phyloP scores from a whole-genome alignment of 352 stramenopile species.

The Globisporangium solare region DNA sequence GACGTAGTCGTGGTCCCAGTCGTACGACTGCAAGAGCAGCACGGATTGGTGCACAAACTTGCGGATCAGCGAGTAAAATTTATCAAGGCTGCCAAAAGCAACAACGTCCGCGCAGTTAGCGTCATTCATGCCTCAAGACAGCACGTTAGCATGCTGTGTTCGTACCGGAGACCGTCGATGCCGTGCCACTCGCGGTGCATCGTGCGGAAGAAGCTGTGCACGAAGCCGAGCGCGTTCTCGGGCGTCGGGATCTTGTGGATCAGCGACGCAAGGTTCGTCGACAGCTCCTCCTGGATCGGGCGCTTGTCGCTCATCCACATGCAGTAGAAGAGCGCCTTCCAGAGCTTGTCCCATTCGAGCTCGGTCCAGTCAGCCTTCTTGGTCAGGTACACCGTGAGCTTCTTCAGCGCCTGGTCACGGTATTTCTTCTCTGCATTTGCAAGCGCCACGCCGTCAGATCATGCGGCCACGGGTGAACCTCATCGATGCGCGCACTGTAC shows the following conservation, averaged over 20 bases:
- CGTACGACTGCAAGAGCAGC: constrained; percentile 45
- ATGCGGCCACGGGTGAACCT: constrained; percentile 5
- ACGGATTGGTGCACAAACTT: constrained; percentile 77
- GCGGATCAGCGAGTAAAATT: constrained; percentile 83
- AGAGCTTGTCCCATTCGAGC: constrained; percentile 86
- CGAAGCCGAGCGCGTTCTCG: constrained; percentile 51
- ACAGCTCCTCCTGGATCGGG: constrained; percentile 72
- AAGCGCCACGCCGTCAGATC: not conserved
- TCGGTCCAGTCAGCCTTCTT: constrained; percentile 62
- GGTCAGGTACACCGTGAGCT: constrained; percentile 68
- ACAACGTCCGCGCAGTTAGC: not conserved
- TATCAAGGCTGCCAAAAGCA: constrained; percentile 45
- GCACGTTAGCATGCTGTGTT: not conserved
- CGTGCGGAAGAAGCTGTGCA: constrained; percentile 79
- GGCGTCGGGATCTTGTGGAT: constrained; percentile 51
- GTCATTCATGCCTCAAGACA: not conserved
- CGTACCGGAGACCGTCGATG: constrained; percentile 64
- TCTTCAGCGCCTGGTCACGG: constrained; percentile 78
- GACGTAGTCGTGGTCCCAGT: constrained; percentile 47
- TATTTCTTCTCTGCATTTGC: constrained; percentile 71
- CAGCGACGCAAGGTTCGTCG: constrained; percentile 53
- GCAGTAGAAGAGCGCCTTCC: constrained; percentile 88
- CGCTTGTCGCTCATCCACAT: constrained; percentile 91
- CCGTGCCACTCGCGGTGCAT: constrained; percentile 87
- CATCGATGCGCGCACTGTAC: constrained; percentile 9